A percentile compares a stretch with the other conserved stretches of the same genome.
Conservation (phyloP, 345 rosid genomes). For the Lenwebbia sp. region DNA sequence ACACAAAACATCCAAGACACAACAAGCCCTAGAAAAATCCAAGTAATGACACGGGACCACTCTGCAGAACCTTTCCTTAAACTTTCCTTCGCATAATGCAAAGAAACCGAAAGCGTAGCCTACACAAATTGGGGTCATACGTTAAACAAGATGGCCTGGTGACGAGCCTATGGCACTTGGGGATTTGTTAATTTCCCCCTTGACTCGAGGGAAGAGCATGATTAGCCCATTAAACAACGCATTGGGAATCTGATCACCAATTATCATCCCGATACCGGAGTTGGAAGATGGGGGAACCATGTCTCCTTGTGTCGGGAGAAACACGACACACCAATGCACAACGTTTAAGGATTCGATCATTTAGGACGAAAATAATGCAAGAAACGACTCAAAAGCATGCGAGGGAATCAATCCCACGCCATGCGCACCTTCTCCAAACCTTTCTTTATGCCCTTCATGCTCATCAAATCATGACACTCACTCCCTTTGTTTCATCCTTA, state of each 20-base stretch:
- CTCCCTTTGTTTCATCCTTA: not conserved
- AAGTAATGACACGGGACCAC: not conserved
- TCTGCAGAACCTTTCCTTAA: not conserved
- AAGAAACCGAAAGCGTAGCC: not conserved
- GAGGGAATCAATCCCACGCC: slow-evolving; percentile 27
- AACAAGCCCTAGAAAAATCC: not conserved
- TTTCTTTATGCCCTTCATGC: not conserved
- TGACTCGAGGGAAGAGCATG: not conserved
- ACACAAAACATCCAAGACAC: not conserved
- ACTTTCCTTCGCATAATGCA: not conserved
- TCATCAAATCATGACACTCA: not conserved
- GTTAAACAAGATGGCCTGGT: not conserved
- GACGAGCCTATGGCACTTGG: not conserved
- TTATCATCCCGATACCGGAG: slow-evolving; percentile 5
- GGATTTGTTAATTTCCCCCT: not conserved
- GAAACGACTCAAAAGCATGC: slow-evolving; percentile 26
- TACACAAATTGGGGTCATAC: not conserved
- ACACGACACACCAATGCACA: slow-evolving; percentile 16
- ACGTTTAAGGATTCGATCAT: not conserved
- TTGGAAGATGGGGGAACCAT: slow-evolving; percentile 46
- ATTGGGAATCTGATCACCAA: not conserved
- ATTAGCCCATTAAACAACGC: not conserved
- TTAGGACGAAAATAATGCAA: not conserved
- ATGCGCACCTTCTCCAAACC: slow-evolving; percentile 22
- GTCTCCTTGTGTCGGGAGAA: slow-evolving; percentile 36